Base-by-base conservation (phyloP, 345 rosid genomes). In the Hypericum androsaemum region DNA sequence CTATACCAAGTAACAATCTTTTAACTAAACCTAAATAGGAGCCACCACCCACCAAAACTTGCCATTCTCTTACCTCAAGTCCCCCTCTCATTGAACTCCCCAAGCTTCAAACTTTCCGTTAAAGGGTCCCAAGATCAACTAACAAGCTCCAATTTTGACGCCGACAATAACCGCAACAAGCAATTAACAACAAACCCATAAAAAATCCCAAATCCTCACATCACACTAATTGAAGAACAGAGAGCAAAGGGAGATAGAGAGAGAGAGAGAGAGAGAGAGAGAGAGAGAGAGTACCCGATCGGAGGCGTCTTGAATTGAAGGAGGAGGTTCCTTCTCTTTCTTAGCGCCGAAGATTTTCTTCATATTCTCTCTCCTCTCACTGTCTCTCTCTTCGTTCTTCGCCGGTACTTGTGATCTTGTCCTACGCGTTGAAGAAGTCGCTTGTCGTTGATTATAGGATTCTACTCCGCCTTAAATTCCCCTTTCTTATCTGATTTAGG, bases 251-350 rank as follows among this genome's bases (percentile, higher is more conserved):
- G 22, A 12, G 12, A 11, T 43, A 1, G 46, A 45, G 10, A 53
- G 14, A 16, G 35, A 13, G 14, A 53, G 12, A 10, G 38, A n/a
- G 22, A 16, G 7, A 46, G 17, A n/a, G 12, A 52, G 49, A 12
- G 48, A 43, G 0, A 49, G 41, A 47, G 35, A 50, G 10, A 53
- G 22, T 22, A 90, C 96, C 88, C 87, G 74, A 61, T 82, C 96
- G 63, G 98, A 75, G 10, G 98, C 84, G 56, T 90, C 98, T 37
- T 77, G 63, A 12, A 90, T 35, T 3, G 98, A 79, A 6, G 98
- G 95, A 45, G 98, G 88, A 35, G 96, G 96, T 51, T 84, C 98
- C 65, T 90, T 90, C 48, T 90, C 84, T 49, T 90, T 90, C 87
- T 84, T 84, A 37, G 50, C 70, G 58, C 98, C 98, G 52, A 90